phyloP scores from a whole-genome alignment of 805 yeast species.

The Starmerella geochares region DNA sequence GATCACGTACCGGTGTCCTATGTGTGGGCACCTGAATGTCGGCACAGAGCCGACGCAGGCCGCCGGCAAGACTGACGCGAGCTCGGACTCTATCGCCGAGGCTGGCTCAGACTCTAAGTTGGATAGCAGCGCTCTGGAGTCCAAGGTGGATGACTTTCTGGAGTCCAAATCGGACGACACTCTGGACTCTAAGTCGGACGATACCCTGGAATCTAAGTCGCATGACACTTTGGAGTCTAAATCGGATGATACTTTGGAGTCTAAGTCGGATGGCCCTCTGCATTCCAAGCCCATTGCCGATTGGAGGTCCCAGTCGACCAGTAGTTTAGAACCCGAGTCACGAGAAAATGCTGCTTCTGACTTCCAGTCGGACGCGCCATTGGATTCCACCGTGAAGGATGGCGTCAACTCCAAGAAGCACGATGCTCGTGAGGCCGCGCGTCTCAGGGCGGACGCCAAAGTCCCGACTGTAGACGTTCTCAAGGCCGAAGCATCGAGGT shows the following conservation, averaged over 20 bases:
- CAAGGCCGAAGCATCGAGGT: background rate
- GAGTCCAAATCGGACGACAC: background rate
- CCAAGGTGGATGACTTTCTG: background rate
- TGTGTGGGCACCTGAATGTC: conserved; percentile 40
- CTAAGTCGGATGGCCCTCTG: background rate
- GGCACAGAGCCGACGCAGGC: background rate
- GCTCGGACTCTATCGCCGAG: background rate
- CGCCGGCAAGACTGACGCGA: background rate
- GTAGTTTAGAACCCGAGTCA: no score
- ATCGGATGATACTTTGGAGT: background rate
- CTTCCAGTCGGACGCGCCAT: no score
- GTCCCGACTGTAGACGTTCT: no score
- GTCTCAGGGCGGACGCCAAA: no score
- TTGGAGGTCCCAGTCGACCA: no score
- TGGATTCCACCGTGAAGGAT: no score
- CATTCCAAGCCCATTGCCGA: no score
- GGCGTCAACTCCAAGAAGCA: no score
- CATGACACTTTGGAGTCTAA: background rate
- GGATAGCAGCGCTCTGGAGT: background rate
- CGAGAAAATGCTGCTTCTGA: no score
- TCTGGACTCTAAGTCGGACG: background rate
- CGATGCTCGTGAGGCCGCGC: no score
- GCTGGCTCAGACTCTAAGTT: background rate
- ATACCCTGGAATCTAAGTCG: background rate
- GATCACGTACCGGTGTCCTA: conserved; percentile 54